These are phyloP conservation scores for Closterium sp. DNA, from an alignment of 139 green algal species.

Conservation along the genomic window DNA sequence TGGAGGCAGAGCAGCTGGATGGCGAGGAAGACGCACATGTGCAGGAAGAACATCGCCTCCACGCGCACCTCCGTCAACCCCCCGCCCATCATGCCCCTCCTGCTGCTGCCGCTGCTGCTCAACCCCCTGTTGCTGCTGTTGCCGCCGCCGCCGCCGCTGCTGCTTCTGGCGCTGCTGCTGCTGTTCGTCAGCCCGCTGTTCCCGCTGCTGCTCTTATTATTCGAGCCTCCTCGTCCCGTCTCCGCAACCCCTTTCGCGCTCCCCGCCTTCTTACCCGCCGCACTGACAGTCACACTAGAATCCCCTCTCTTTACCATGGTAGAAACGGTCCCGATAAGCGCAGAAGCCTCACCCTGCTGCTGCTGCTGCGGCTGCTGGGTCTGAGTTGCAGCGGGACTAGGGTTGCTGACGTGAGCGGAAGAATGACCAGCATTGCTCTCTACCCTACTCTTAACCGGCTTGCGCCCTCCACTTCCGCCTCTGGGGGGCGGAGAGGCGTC, in stretches of 20 bases:
- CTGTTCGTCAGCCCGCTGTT: background rate
- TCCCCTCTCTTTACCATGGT: background rate
- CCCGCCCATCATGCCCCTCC: background rate
- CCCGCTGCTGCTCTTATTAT: background rate
- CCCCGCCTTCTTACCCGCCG: background rate
- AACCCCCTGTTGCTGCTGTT: too few species aligned
- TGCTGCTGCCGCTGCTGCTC: background rate
- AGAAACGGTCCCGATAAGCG: background rate
- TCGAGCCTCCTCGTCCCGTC: background rate
- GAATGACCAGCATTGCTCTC: background rate
- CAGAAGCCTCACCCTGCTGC: background rate
- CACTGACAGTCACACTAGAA: background rate
- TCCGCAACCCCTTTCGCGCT: background rate
- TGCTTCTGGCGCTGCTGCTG: background rate
- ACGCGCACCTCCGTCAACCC: background rate
- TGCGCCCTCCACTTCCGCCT: background rate
- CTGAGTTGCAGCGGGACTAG: background rate
- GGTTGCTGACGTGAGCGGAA: background rate
- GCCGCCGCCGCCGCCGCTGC: background rate
- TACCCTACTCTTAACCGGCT: background rate
- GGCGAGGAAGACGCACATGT: background rate
- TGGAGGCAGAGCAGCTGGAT: background rate
- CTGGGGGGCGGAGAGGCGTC: background rate
- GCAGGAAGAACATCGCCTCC: background rate
- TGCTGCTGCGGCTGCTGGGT: background rate